Evolutionary conservation across 768 basidiomycete species (phyloP), one percentile per base, ranked within the genome.

Genomic region (Tubosaeta sp.): DNA sequence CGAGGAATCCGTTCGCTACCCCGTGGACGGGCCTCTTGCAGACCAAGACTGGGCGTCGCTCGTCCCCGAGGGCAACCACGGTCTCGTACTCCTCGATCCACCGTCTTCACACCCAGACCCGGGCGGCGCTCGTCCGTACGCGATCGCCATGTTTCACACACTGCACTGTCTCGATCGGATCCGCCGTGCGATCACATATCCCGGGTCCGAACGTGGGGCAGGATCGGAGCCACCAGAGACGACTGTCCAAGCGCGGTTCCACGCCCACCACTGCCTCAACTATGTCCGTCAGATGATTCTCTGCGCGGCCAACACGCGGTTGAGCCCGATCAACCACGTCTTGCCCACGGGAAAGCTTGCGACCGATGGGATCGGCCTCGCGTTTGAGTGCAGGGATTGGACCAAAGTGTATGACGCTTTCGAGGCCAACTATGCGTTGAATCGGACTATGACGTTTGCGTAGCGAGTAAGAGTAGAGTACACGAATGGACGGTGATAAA

Each of bases 141-240:
- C 69, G 9, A 53, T 74, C 27, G 49, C 65, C 29, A 68, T 75
- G 59, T 65, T 76, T 34, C 74, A 76, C 59, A 67, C 71, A 31
- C 60, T 76, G 0, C 70, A 71, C 21, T 75, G 74, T 49, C 61
- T 76, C 54, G 59, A 75, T 38, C 55, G 73, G 16, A 43, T 74
- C n/a, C 66, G 71, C 24, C 55, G 29, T 7, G 60, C 65, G 32
- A 51, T 70, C 48, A 40, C 48, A 3, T 16, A 32, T 8, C 48
- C 48, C 14, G 41, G 22, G 8, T 29, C 35, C 27, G 46, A 46
- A 8, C 34, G 6, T 3, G 43, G 43, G 2, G 16, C 27, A 18
- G 44, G 25, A n/a, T 6, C 7, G 13, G 27, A 39, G 29, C 40
- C 40, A 3, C 40, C 40, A 25, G 47, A 34, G 44, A n/a, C 25